Conservation (phyloP, 345 rosid genomes). For the Arabis hirsuta region DNA sequence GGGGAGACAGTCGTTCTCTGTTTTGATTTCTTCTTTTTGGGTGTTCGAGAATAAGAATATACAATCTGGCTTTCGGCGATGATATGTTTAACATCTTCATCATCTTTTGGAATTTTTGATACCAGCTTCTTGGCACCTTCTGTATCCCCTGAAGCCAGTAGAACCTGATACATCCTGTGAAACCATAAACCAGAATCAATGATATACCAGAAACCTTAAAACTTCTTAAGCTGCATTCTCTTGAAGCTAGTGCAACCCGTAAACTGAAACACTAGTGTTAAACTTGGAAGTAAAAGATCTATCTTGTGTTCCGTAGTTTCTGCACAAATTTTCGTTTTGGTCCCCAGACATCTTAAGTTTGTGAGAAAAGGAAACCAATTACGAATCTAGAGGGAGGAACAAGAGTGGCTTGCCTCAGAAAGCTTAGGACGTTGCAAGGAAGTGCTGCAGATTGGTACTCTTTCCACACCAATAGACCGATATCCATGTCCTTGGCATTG, state of each 20-base stretch:
- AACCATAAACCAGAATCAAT: slow-evolving; percentile 7
- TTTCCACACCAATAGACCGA: slow-evolving; percentile 62
- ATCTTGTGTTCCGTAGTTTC: neutral
- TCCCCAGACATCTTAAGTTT: neutral
- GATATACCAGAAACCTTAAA: slow-evolving; percentile 1
- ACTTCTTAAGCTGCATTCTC: neutral
- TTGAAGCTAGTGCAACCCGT: neutral
- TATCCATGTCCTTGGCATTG: slow-evolving; percentile 57
- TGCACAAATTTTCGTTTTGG: neutral
- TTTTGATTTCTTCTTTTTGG: slow-evolving; percentile 19
- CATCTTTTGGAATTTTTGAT: slow-evolving; percentile 61
- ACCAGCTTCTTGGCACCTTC: slow-evolving; percentile 51
- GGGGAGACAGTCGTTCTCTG: neutral
- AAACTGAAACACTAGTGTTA: neutral
- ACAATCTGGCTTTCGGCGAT: slow-evolving; percentile 43
- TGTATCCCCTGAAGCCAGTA: slow-evolving; percentile 63
- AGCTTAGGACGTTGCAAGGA: slow-evolving; percentile 64
- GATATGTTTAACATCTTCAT: slow-evolving; percentile 58
- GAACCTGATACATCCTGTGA: slow-evolving; percentile 89
- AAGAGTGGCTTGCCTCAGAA: slow-evolving; percentile 53
- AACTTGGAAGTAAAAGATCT: slow-evolving; percentile 2
- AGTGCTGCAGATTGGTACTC: slow-evolving; percentile 64
- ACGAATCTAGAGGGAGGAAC: neutral
- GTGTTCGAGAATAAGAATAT: slow-evolving; percentile 22
- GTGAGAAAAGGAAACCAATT: neutral